Percentiles rank a stretch among this genome's conserved stretches.
Conservation (phyloP, 352 stramenopile genomes). For the Phytophthora citricola region DNA sequence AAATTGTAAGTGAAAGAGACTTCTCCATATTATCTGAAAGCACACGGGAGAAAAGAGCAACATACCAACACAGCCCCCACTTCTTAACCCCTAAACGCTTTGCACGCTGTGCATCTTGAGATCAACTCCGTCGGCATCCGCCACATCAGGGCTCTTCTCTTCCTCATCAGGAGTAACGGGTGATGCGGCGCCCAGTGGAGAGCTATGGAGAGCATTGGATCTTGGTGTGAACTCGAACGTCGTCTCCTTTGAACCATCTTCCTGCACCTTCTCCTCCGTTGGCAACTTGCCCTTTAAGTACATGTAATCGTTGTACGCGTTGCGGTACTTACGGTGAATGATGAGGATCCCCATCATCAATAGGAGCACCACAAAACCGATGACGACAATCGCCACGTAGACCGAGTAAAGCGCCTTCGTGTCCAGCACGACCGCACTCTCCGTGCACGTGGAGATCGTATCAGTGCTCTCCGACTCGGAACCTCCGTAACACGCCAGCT, state of each 20-base stretch:
- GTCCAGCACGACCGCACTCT: constrained; percentile 74
- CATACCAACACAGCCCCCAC: constrained; percentile 9
- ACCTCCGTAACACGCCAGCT: constrained; percentile 69
- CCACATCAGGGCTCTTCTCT: constrained; percentile 34
- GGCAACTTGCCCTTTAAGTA: constrained; percentile 84
- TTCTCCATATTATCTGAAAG: constrained; percentile 2
- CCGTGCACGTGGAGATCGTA: constrained; percentile 65
- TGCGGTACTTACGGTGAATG: constrained; percentile 82
- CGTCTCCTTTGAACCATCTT: constrained; percentile 71
- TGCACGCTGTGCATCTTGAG: constrained; percentile 45
- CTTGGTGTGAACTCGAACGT: constrained; percentile 80
- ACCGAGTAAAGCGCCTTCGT: constrained; percentile 75
- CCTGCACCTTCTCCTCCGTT: constrained; percentile 55
- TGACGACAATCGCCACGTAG: constrained; percentile 68
- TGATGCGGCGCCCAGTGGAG: constrained; percentile 39
- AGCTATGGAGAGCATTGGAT: constrained; percentile 60
- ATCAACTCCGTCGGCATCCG: constrained; percentile 43
- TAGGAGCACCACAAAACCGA: constrained; percentile 70
- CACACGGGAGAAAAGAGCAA: constrained; percentile 8
- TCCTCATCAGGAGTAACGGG: constrained; percentile 16
- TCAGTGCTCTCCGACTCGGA: constrained; percentile 44
- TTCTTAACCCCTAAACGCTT: constrained; percentile 34
- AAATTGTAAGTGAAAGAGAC: constrained; percentile 4
- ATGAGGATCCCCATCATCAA: constrained; percentile 73
- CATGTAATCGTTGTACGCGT: constrained; percentile 82